phyloP scores from a whole-genome alignment of 192 early-diverging fungal genomes.

The Coemansia sp. region DNA sequence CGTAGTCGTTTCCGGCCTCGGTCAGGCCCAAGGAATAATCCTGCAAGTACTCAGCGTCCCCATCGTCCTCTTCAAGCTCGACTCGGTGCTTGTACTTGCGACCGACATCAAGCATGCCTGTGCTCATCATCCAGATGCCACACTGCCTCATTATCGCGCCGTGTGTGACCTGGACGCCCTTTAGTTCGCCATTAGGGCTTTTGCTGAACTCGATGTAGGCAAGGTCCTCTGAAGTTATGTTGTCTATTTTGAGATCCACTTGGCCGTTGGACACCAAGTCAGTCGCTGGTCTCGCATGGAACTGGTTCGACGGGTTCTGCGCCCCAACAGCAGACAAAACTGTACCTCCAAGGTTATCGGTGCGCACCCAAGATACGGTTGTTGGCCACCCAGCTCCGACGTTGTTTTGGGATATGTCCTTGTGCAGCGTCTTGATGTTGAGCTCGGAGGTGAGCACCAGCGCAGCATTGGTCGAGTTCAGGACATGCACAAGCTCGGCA shows the following conservation, averaged over 20 bases:
- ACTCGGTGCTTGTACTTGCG: slow-evolving; percentile 51
- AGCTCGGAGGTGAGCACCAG: slow-evolving; percentile 82
- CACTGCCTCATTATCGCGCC: slow-evolving; percentile 74
- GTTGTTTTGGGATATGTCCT: slow-evolving; percentile 59
- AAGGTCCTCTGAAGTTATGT: slow-evolving; percentile 53
- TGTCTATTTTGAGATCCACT: slow-evolving; percentile 22
- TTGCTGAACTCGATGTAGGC: slow-evolving; percentile 88
- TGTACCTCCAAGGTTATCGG: slow-evolving; percentile 67
- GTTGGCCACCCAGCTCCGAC: slow-evolving; percentile 64
- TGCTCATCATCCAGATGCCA: slow-evolving; percentile 41
- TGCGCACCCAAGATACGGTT: slow-evolving; percentile 78
- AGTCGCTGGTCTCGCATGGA: slow-evolving; percentile 20
- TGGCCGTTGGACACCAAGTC: slow-evolving; percentile 15
- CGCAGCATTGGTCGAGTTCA: slow-evolving; percentile 63
- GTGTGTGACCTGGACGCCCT: slow-evolving; percentile 79
- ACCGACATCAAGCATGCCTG: slow-evolving; percentile 44
- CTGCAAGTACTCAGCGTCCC: not conserved
- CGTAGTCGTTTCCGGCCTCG: slow-evolving; percentile 17
- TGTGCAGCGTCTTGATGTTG: slow-evolving; percentile 69
- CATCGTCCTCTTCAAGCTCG: slow-evolving; percentile 39
- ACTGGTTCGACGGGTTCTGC: slow-evolving; percentile 28
- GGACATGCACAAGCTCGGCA: slow-evolving; percentile 72
- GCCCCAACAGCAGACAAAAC: slow-evolving; percentile 52
- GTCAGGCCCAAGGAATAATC: slow-evolving; percentile 36
- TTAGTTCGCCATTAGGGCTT: slow-evolving; percentile 76